Evolutionary conservation across 2,329 filamentous ascomycete genomes (phyloP), one percentile per base, ranked within the genome.

Genomic region (Aspergillus fischeri): DNA sequence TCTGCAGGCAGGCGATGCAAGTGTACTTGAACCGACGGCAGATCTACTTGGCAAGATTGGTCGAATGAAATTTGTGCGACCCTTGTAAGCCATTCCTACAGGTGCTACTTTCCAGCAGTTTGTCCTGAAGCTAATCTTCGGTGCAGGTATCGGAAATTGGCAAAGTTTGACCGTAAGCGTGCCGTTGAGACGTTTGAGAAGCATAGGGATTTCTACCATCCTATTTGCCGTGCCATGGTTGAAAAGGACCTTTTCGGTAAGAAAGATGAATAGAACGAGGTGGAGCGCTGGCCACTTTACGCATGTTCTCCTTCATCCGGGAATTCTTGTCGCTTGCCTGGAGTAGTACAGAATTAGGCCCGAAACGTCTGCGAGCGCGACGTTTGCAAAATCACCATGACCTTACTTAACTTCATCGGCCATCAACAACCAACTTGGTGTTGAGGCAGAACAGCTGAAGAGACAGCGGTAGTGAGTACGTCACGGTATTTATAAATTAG

Each of bases 1-100:
- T 1, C 82, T 99, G 68, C 84, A 84, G 66, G 89, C 90, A 11
- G 84, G 86, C 56, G 90, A 92, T 66, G 74, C 81, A 52, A 83
- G 80, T 56, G 84, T 89, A 41, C 91, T 93, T 67, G 71, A 84
- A 58, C 87, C 87, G 1, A 85, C 91, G 0, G 86, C 88, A 1
- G 84, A 90, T 57, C 79, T 97, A 55, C 79, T 97, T 42, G 90
- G 90, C 32, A 81, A 82, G 53, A 92, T 97, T 25, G 94, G 94
- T 11, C 81, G 94, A 56, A 97, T 99, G 94, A 97, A 97, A 83
- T 97, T 93, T 74, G 93, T 97, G 58, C 82, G 93, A 50, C 91
- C 93, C 24, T 76, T 97, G 69, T 97, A 72, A 69, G 73, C 63
- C 42, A 3, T 25, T 25, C 48, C 29, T 24, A 9, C 44, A 27